These are phyloP conservation scores for Ceratocystis destructans DNA, from an alignment of 2,329 filamentous ascomycete species.

Conservation along the genomic window DNA sequence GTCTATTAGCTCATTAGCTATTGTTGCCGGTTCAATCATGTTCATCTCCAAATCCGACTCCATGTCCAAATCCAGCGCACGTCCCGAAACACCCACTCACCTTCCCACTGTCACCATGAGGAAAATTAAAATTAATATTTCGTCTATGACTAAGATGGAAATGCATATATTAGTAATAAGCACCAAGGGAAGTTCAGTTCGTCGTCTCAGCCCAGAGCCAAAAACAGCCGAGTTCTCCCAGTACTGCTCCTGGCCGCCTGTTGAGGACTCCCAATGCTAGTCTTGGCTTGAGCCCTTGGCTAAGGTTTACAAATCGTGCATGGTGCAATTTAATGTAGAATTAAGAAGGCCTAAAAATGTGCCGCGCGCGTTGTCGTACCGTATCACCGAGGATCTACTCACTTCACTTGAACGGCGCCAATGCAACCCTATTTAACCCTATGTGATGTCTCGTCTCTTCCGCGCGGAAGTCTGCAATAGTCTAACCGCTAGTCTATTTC, in stretches of 20 bases:
- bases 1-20: background rate
- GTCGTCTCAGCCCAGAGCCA: background rate
- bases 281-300: background rate
- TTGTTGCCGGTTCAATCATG: background rate
- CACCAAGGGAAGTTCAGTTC: background rate
- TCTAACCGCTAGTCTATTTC: background rate
- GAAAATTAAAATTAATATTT: too few relatives aligned
- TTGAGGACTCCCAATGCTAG: background rate
- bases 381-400: background rate
- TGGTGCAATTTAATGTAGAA: background rate
- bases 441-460: background rate
- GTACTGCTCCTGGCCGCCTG: too few relatives aligned
- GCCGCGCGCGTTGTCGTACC: background rate
- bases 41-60: background rate
- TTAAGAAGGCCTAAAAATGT: background rate
- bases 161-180: too few relatives aligned
- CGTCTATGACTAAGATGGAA: background rate
- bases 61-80: constrained; percentile 1
- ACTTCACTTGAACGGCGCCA: background rate
- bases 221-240: background rate
- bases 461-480: too few relatives aligned
- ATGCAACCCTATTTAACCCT: background rate
- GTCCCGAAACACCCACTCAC: background rate
- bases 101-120: background rate
- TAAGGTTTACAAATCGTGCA: background rate